Base-by-base conservation (phyloP, 2,329 filamentous ascomycete genomes). In the Myriosclerotinia scirpicola region DNA sequence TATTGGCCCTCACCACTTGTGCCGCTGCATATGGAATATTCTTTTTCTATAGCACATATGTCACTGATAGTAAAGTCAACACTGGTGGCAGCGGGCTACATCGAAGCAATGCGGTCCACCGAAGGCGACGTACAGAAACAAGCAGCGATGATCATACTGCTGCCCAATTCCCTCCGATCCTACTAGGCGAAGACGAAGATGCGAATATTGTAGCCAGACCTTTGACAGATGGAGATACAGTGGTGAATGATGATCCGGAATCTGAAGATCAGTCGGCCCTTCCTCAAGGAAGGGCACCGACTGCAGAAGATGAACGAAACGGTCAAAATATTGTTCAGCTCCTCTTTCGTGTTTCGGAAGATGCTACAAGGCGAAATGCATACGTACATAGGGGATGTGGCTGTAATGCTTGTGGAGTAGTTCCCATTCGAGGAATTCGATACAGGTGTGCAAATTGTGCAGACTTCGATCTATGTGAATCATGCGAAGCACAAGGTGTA, bases 391-490 rank as follows among this genome's bases (percentile, higher is more conserved):
- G 94, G 15, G 94, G 95, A 15, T 96, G 96, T 68, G 90, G 90
- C 48, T 99, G 95, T 77, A 97, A 98, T 77, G 87, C 87, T 60
- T 99, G 95, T 73, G 91, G 91, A 65, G 87, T 90, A 73, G 87
- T 91, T 60, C 94, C 95, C 9, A 98, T 99, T 69, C 89, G 92
- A 63, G 95, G 95, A 20, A 90, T 97, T 68, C 87, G 95, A 67
- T 99, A 96, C 80, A 90, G 93, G 68, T 99, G 95, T 78, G 89
- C 93, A 73, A 98, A 99, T 79, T 99, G 95, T 76, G 87, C 91
- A 71, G 94, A 99, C 78, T 98, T 93, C 76, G 95, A 99, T 76
- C 86, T 99, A 2, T 99, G 95, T 80, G 93, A 97, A 76, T 89
- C 89, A 9, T 99, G 95, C 79, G 94, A 99, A 79, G 86, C 91